Base-by-base conservation (phyloP, 257 asterid species). In the Ophiorrhiza pumila region DNA sequence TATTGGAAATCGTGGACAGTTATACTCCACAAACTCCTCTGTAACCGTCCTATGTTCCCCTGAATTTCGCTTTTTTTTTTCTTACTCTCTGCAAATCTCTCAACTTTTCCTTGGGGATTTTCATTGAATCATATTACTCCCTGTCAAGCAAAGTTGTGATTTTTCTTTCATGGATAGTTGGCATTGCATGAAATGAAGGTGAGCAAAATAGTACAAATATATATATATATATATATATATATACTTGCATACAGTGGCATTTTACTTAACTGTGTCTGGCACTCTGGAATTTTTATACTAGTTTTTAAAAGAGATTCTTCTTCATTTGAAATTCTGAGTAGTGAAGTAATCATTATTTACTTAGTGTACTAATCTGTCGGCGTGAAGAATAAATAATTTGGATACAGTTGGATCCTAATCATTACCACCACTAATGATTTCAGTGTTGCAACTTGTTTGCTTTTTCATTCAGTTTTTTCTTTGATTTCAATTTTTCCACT, bases 11-110 rank as follows among this genome's bases (percentile, higher is more conserved):
- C 55, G 49, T 57, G 71, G 73, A 34, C 73, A 10, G 78, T 74
- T 74, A 56, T 74, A 29, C 41, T 42, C 68, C 68, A 65, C 60
- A n/a, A 5, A n/a, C 25, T 15, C 2, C 53, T 39, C 64, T 56
- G 68, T 66, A 74, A 74, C 78, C 78, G 78, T 66, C 49, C 14
- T 8, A 20, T 20, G 20, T 9, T 31, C 47, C 61, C 58, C 62
- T 46, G 68, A 58, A 59, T 35, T 66, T 25, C 42, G 68, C 73
- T 61, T 66, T 39, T 5, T 46, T n/a, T 20, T 62, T 37, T 39
- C 60, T 53, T 53, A 7, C 22, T 31, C 29, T 22, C 2, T 27
- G 13, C 27, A 6, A 56, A 37, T 69, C 50, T n/a, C n/a, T n/a
- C 64, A 6, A 37, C 35, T 37, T 34, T 11, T 23, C 3, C 29